Base-by-base conservation (phyloP, 2,329 filamentous ascomycete genomes). In the Chalaropsis thielavioides region DNA sequence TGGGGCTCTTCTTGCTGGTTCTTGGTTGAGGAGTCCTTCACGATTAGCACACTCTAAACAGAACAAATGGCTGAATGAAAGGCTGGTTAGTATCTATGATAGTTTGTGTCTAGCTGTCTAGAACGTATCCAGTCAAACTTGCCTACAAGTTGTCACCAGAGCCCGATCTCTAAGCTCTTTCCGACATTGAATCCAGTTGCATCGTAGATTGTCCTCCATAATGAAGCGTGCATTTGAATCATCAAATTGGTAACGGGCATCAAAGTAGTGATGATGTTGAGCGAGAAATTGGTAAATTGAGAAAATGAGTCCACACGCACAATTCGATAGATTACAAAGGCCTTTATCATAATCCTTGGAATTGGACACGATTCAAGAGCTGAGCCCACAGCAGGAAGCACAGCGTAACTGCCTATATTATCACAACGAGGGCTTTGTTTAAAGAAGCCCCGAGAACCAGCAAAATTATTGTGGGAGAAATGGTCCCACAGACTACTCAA, bases 121-220 rank as follows among this genome's bases (percentile, higher is more conserved):
- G 27, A 15, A 27, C 17, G 27, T 43, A 35, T 51, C n/a, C 65
- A 44, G 24, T 22, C 4, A 24, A 19, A 62, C 70, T 35, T 62
- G 89, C 90, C 88, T 90, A 83, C 92, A 97, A 15, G 89, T 94
- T 3, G 92, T 96, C 41, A 96, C 90, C 0, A 96, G 80, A 11
- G 90, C 92, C 68, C 81, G 80, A 49, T 88, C 84, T 41, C 77
- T 79, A 41, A 96, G 80, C 69, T 86, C 82, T 49, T 77, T 78
- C 59, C 89, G 83, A 71, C 92, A 96, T 68, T 85, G 87, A 43
- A 92, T 79, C 35, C 84, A 82, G 73, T 96, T 96, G 78, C 92
- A 96, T 43, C 83, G 82, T 27, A 96, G 77, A 24, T 79, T 76
- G 67, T 86, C 83, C 66, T 95, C 89, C 88, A 95, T 94, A 11